phyloP scores from a whole-genome alignment of 768 basidiomycete genomes.

The Candolleomyces efflorescens region DNA sequence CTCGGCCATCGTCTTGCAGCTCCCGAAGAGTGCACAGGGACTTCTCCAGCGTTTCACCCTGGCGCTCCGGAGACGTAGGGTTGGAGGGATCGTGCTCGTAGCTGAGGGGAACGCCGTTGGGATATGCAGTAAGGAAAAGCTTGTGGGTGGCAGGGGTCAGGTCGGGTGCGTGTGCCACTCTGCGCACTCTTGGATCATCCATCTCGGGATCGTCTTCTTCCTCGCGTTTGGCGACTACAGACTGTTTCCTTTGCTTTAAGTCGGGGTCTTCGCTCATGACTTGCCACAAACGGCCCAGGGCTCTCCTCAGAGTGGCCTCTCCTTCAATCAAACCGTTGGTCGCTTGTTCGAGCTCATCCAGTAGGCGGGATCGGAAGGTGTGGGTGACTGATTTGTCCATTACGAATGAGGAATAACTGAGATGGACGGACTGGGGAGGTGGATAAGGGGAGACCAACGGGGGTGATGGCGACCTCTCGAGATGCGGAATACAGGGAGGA shows the following conservation, averaged over 20 bases:
- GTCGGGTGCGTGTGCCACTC: constrained; percentile 59
- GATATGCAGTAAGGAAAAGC: constrained; percentile 54
- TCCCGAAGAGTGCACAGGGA: constrained; percentile 70
- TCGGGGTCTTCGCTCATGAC: constrained; percentile 72
- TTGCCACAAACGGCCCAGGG: constrained; percentile 78
- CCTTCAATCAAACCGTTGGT: constrained; percentile 84
- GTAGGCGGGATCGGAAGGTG: constrained; percentile 72
- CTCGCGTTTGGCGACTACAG: constrained; percentile 63
- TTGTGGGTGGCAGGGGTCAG: constrained; percentile 62
- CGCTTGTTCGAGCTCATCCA: constrained; percentile 77
- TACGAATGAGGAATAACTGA: constrained; percentile 79
- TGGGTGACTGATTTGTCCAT: constrained; percentile 82
- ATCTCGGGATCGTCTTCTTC: constrained; percentile 58
- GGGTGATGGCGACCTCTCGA: constrained; percentile 71
- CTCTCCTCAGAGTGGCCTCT: constrained; percentile 66
- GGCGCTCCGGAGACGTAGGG: constrained; percentile 61
- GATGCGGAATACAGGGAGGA: constrained; percentile 69
- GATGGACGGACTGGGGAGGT: constrained; percentile 60
- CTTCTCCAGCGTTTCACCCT: constrained; percentile 69
- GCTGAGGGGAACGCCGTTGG: constrained; percentile 39
- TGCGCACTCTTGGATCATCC: constrained; percentile 34
- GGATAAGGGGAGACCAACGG: constrained; percentile 76
- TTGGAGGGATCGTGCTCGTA: constrained; percentile 52
- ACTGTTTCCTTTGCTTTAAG: constrained; percentile 28
- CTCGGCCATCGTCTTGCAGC: constrained; percentile 80